phyloP scores from a whole-genome alignment of 306 rosid species.

The Citrullus amarus region DNA sequence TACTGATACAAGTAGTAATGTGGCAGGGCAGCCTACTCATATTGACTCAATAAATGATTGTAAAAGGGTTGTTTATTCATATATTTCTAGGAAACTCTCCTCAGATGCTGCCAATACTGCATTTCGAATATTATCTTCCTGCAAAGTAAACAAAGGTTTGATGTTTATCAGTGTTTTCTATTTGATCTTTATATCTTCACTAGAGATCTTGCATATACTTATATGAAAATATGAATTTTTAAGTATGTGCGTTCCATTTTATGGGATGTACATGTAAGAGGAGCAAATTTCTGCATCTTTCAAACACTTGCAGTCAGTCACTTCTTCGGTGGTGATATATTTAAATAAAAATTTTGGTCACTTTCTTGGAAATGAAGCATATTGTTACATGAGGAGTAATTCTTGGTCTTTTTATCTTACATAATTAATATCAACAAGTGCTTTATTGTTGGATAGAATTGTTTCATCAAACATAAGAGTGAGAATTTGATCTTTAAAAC shows the following conservation, averaged over 20 bases:
- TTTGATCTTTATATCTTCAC: neutral
- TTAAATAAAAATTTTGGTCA: neutral
- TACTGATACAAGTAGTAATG: slow-evolving; percentile 36
- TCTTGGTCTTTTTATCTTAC: neutral
- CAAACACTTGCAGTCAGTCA: neutral
- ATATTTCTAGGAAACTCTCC: slow-evolving; percentile 59
- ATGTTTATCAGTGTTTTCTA: neutral
- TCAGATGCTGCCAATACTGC: slow-evolving; percentile 53
- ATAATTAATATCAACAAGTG: neutral
- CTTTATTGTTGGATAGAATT: neutral
- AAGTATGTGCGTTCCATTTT: neutral
- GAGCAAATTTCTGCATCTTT: neutral
- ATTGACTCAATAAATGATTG: slow-evolving; percentile 67
- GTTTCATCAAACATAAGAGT: neutral
- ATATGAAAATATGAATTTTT: neutral
- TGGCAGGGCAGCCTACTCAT: slow-evolving; percentile 40
- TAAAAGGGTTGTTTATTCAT: slow-evolving; percentile 88
- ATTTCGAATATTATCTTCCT: slow-evolving; percentile 78
- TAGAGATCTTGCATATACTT: neutral
- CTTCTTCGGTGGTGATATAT: neutral
- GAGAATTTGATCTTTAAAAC: neutral
- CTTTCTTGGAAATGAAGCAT: neutral
- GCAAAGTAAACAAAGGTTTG: slow-evolving; percentile 95
- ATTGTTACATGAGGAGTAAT: neutral
- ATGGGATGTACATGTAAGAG: neutral